Base-by-base conservation (phyloP, 805 yeast genomes). In the Zygosaccharomyces bailii region DNA sequence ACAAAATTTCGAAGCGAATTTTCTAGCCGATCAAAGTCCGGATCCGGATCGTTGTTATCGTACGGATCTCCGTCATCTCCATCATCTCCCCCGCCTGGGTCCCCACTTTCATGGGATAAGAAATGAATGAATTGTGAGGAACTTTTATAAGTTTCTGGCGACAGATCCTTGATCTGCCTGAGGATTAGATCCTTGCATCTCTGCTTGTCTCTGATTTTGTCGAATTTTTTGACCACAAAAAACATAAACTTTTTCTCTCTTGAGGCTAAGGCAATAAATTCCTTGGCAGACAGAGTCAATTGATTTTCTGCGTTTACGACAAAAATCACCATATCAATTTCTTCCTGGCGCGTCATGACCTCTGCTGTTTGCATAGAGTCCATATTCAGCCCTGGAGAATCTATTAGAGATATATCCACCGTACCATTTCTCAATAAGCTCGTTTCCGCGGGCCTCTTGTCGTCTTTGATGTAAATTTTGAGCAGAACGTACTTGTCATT, bases 221-320 rank as follows among this genome's bases (percentile, higher is more conserved):
- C 99, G 64, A 88, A 93, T 59, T 85, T 78, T 68, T 93, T 95
- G 32, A 91, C 95, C 17, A 93, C 98, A 62, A 93, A 89, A 61
- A 95, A 93, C 42, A 93, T 86, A 52, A 90, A 77, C 49, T 91
- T 82, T 67, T 89, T 91, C 57, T 93, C 99, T 42, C 82, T 81
- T 1, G 96, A 89, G 0, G 96, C 95, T 30, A 86, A 79, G 2
- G 91, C 74, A 42, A 93, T 87, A 59, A 93, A 95, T 59, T 93
- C 99, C 53, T 87, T 84, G 0, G 97, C 98, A 0, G 96, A 86
- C 45, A 89, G 70, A 0, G 99, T 93, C 61, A 93, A 85, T 60
- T 93, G 97, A 58, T 93, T 95, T 59, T 90, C 98, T 0, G 99
- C 95, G 63, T 84, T 86, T 2, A 93, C 96, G 2, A 95, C 98